Evolutionary conservation across 257 asterid genomes (phyloP).

Genomic region (Salvia hispanica): DNA sequence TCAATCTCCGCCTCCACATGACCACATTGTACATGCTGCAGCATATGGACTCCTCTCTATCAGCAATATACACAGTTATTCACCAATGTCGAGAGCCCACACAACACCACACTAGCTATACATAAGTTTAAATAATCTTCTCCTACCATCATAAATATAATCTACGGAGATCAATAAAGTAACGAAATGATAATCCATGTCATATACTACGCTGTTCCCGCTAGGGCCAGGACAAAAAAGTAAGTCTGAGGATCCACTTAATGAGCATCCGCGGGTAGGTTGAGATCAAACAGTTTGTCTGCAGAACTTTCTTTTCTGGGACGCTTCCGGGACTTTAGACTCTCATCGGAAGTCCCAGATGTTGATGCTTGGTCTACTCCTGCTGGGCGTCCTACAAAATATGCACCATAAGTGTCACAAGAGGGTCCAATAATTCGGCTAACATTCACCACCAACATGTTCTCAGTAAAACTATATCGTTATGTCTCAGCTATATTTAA

Average conservation of each 20-base stretch:
- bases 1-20: background rate
- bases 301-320: constrained; percentile 42
- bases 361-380: constrained; percentile 56
- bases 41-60: constrained; percentile 8
- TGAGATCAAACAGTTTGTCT: constrained; percentile 61
- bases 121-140: constrained; percentile 25
- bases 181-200: constrained; percentile 6
- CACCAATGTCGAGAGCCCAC: constrained; percentile 8
- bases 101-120: constrained; percentile 22
- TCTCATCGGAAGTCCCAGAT: constrained; percentile 59
- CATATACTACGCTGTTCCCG: background rate
- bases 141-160: constrained; percentile 24
- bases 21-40: constrained; percentile 9
- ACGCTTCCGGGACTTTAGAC: constrained; percentile 57
- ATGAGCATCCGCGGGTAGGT: constrained; percentile 69
- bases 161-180: constrained; percentile 6
- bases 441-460: background rate
- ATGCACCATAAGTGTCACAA: background rate
- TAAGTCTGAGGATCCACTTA: constrained; percentile 34
- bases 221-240: constrained; percentile 1
- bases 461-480: no score
- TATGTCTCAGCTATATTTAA: background rate
- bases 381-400: constrained; percentile 42
- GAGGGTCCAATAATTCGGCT: background rate
- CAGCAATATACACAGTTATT: constrained; percentile 28